Evolutionary conservation across 306 rosid species (phyloP), one percentile per base, ranked within the genome.

Genomic region (Neltuma alba): DNA sequence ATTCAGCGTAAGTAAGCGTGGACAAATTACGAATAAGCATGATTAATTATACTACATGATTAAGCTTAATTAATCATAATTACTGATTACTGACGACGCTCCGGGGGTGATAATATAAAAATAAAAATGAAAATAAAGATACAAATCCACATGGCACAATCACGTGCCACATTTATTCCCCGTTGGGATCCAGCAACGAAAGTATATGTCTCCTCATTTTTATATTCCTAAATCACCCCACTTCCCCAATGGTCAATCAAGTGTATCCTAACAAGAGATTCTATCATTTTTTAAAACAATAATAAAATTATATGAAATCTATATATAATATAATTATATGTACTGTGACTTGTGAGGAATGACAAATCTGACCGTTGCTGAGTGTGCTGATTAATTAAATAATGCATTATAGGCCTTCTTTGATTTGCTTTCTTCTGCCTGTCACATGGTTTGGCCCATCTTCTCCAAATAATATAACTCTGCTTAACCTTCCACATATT

Each of bases 111-210:
- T 25, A 48, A 48, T 7, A 18, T 48, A 48, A 52, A 52, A 52
- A n/a, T n/a, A n/a, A n/a, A n/a, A n/a, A n/a, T n/a, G n/a, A 36
- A 8, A 63, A 71, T 28, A 9, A 7, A 36, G 33, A 70, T 31
- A 69, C 2, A 41, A 1, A 33, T 13, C 64, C 73, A 81, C 85
- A 82, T 83, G 86, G 72, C 74, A 34, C 5, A 1, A 42, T 77
- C 90, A 79, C 88, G 87, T 86, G 92, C 40, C 65, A 45, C 50
- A 55, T 67, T 75, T 77, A 40, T 67, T 82, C 74, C 69, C 31
- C 23, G 54, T 41, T 79, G 83, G 33, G 75, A 38, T 86, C 83
- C 87, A 76, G 76, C 86, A 33, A 80, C 62, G 9, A 37, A 57
- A 61, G 79, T 73, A 62, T 36, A 74, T 6, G 41, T 58, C 58